A percentile compares a stretch with the other conserved stretches of the same genome.
Evolutionary conservation across 495 filamentous ascomycete genomes (phyloP).

Genomic region (Tuber melanosporum): DNA sequence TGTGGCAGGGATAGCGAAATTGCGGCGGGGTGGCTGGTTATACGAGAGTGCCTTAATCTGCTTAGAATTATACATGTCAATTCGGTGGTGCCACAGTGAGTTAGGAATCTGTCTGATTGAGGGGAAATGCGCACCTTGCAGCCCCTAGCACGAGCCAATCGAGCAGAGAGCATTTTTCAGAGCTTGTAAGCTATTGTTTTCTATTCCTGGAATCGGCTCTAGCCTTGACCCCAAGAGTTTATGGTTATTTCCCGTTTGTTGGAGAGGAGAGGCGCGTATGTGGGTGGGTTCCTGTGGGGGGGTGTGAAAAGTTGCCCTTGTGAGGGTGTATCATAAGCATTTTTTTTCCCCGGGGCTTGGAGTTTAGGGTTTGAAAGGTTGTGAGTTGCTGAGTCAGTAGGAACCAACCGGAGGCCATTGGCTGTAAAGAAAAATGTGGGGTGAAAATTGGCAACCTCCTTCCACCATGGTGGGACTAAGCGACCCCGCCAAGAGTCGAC

Average conservation of each 20-base stretch:
- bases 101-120: background rate
- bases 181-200: background rate
- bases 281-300: background rate
- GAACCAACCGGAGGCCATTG: background rate
- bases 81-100: background rate
- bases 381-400: background rate
- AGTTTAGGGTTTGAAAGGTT: background rate
- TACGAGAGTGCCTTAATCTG: background rate
- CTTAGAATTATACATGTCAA: background rate
- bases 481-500: background rate
- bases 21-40: conserved; percentile 23
- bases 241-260: background rate
- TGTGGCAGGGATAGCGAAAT: conserved; percentile 43
- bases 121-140: conserved; percentile 9
- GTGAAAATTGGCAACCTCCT: background rate
- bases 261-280: background rate
- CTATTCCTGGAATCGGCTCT: background rate
- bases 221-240: background rate
- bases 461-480: background rate
- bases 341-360: background rate
- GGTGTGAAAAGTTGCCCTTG: background rate
- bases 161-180: background rate
- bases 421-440: background rate
- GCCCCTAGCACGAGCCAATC: conserved; percentile 22
- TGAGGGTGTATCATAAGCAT: background rate